A percentile compares a stretch with the other conserved stretches of the same genome.
Evolutionary conservation across 2,329 filamentous ascomycete genomes (phyloP).

Genomic region (Botryosphaeria agaves): DNA sequence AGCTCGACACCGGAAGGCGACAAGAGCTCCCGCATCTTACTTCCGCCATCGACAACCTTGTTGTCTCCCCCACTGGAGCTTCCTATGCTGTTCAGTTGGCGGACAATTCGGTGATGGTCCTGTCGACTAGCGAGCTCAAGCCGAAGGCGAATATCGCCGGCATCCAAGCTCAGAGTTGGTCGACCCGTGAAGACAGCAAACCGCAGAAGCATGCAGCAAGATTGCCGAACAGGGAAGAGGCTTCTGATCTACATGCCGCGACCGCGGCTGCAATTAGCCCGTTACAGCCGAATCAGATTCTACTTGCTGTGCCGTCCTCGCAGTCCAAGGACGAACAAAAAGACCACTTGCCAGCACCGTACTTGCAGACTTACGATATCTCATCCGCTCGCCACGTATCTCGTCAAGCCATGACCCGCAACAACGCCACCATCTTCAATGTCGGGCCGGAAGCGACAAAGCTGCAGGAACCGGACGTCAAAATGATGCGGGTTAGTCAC

Average conservation of each 20-base stretch:
- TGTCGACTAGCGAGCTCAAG: conserved; percentile 79
- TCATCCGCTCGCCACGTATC: conserved; percentile 57
- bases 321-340: conserved; percentile 19
- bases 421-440: conserved; percentile 70
- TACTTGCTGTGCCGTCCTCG: conserved; percentile 34
- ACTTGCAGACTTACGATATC: conserved; percentile 78
- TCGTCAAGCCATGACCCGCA: conserved; percentile 79
- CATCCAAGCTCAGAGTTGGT: conserved; percentile 38
- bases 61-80: conserved; percentile 61
- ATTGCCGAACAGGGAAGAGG: not conserved
- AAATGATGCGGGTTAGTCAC: conserved; percentile 54
- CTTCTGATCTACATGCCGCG: conserved; percentile 9
- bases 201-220: not conserved
- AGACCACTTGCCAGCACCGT: conserved; percentile 31
- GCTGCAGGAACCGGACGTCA: conserved; percentile 63
- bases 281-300: conserved; percentile 19
- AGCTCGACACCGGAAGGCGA: conserved; percentile 68
- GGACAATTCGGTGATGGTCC: conserved; percentile 79
- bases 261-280: conserved; percentile 24
- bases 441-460: conserved; percentile 52
- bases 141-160: conserved; percentile 73
- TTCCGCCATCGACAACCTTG: conserved; percentile 67
- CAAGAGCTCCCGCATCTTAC: conserved; percentile 83
- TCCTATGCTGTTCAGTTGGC: conserved; percentile 74
- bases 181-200: no score